These are phyloP conservation scores for Raddia distichophylla DNA, from an alignment of 176 grass and related monocot genomes.

Conservation along the genomic window DNA sequence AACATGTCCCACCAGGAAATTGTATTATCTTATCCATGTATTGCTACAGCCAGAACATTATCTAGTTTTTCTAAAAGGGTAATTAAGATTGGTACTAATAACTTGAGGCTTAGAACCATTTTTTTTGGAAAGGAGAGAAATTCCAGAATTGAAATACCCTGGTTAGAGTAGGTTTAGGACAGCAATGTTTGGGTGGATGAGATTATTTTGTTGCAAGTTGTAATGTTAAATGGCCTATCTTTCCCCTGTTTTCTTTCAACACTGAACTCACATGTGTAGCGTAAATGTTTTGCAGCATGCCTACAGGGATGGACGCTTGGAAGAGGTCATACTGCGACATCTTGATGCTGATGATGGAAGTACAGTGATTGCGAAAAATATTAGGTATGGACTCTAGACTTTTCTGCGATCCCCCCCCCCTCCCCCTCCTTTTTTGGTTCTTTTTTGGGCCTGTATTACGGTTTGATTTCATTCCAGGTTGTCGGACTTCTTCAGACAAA, in stretches of 20 bases:
- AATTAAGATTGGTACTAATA: no score
- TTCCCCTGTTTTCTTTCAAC: not conserved
- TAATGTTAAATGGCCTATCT: not conserved
- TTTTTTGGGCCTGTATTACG: not conserved
- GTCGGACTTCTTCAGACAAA: conserved; percentile 69
- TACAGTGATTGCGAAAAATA: conserved; percentile 90
- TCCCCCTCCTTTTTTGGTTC: no score
- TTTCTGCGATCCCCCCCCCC: not conserved
- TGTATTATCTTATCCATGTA: no score
- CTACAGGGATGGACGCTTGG: conserved; percentile 85
- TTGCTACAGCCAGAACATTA: no score
- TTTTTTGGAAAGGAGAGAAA: no score
- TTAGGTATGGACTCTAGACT: conserved; percentile 54
- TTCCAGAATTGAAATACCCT: no score
- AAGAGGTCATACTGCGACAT: conserved; percentile 85
- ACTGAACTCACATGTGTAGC: conserved; percentile 21
- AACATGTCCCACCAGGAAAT: no score
- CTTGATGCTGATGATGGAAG: conserved; percentile 94
- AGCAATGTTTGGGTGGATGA: not conserved
- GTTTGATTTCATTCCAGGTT: conserved; percentile 54
- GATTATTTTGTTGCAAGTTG: not conserved
- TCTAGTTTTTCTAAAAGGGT: no score
- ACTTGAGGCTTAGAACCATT: no score
- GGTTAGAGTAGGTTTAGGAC: no score
- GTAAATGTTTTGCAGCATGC: conserved; percentile 75